phyloP scores from a whole-genome alignment of 2,329 filamentous ascomycete genomes.

The Trematosphaeria pertusa region DNA sequence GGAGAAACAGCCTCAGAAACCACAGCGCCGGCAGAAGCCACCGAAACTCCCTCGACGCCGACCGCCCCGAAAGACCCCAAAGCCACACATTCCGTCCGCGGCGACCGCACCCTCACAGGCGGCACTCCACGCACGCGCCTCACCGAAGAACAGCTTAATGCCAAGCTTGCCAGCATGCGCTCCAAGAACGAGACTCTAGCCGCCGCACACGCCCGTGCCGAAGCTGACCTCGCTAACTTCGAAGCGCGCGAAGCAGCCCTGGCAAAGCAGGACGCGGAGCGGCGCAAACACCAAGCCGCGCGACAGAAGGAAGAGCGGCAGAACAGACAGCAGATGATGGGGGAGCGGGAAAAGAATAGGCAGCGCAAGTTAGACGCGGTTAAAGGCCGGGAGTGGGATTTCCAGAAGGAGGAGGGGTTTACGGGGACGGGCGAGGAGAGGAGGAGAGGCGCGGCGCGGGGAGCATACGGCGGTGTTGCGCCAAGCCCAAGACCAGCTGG shows the following conservation, averaged over 20 bases:
- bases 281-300: conserved; percentile 45
- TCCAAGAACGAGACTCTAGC: conserved; percentile 66
- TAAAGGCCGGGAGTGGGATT: conserved; percentile 68
- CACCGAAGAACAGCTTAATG: conserved; percentile 68
- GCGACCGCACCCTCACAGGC: conserved; percentile 43
- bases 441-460: conserved; percentile 55
- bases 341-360: conserved; percentile 67
- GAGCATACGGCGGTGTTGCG: conserved; percentile 60
- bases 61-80: conserved; percentile 28
- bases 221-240: conserved; percentile 71
- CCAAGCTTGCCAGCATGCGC: conserved; percentile 66
- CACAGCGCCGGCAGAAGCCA: conserved; percentile 16
- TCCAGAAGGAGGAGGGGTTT: conserved; percentile 66
- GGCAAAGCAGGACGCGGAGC: conserved; percentile 55
- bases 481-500: conserved; percentile 33
- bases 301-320: conserved; percentile 55
- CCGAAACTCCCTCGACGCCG: conserved; percentile 6
- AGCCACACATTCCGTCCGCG: conserved; percentile 38
- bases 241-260: conserved; percentile 68
- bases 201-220: conserved; percentile 68
- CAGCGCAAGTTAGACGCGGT: conserved; percentile 65
- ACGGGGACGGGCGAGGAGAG: conserved; percentile 49
- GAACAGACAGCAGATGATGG: conserved; percentile 66
- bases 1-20: conserved; percentile 25
- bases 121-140: conserved; percentile 50